phyloP scores from a whole-genome alignment of 2,329 filamentous ascomycete species.

The Claviceps fusiformis region DNA sequence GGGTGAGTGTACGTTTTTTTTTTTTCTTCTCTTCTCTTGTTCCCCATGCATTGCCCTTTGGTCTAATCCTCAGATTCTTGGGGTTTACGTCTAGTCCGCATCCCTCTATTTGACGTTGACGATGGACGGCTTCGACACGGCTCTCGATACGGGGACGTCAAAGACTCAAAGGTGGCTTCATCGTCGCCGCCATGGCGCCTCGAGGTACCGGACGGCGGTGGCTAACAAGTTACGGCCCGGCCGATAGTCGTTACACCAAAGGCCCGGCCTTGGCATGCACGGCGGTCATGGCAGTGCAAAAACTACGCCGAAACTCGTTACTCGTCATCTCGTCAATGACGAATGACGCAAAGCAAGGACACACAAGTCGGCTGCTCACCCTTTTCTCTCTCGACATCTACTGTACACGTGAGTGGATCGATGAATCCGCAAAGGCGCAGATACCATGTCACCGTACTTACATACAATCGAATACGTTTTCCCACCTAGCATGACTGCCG shows the following conservation, averaged over 20 bases:
- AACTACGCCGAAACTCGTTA: not conserved
- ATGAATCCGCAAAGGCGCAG: not conserved
- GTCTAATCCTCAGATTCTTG: too few relatives aligned
- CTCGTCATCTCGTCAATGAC: not conserved
- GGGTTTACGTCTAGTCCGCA: too few relatives aligned
- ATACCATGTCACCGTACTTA: not conserved
- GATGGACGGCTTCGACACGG: too few relatives aligned
- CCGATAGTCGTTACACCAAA: not conserved
- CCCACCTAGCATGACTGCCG: too few relatives aligned
- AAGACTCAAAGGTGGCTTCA: not conserved
- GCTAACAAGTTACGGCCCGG: not conserved
- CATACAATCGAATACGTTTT: too few relatives aligned
- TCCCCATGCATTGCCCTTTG: not conserved
- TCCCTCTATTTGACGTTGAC: too few relatives aligned
- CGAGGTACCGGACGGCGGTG: not conserved
- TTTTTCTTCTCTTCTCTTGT: not conserved
- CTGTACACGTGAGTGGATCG: not conserved
- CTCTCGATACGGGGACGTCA: too few relatives aligned
- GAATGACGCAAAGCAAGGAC: not conserved
- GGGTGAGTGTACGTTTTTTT: not conserved
- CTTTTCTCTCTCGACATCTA: not conserved
- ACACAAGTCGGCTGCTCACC: not conserved
- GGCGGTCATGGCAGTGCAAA: not conserved
- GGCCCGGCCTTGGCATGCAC: not conserved
- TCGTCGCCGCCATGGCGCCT: not conserved